A percentile compares a stretch with the other conserved stretches of the same genome.
phyloP scores from a whole-genome alignment of 148 eudicot genomes.

The Drosera capensis region DNA sequence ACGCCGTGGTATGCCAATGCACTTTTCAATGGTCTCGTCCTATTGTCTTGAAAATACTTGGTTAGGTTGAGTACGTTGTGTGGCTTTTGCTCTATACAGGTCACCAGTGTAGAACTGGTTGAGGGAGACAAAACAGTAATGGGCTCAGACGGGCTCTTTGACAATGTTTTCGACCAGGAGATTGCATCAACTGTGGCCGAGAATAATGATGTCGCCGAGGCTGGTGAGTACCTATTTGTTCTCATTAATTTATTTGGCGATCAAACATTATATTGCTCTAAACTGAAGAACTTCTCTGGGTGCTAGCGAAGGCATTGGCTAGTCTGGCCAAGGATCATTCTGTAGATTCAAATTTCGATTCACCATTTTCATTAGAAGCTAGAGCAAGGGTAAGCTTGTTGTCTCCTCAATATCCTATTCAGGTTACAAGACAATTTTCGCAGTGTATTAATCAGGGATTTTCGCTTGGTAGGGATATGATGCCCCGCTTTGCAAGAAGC shows the following conservation, averaged over 20 bases:
- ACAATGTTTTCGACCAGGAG: constrained; percentile 68
- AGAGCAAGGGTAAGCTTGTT: constrained; percentile 47
- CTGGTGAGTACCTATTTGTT: constrained; percentile 30
- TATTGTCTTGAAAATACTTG: neutral
- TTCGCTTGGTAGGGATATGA: constrained; percentile 46
- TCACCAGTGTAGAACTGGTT: constrained; percentile 39
- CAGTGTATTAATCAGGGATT: neutral
- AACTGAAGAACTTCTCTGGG: constrained; percentile 1
- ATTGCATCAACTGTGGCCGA: constrained; percentile 35
- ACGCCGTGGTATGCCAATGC: constrained; percentile 49
- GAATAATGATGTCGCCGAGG: constrained; percentile 36
- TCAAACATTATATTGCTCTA: constrained; percentile 4
- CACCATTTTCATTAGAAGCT: constrained; percentile 80
- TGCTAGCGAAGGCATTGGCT: constrained; percentile 88
- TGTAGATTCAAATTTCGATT: constrained; percentile 47
- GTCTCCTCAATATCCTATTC: neutral
- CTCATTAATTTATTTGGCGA: neutral
- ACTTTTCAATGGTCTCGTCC: neutral
- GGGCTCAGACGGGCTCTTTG: constrained; percentile 98
- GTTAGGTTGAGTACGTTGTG: neutral
- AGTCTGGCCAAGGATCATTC: constrained; percentile 70
- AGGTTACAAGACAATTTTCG: neutral
- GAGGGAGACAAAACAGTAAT: constrained; percentile 67
- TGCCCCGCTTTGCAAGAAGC: constrained; percentile 68
- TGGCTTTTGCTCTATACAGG: constrained; percentile 20